Conservation (phyloP, 495 filamentous ascomycete genomes). For the Amniculicola lignicola region DNA sequence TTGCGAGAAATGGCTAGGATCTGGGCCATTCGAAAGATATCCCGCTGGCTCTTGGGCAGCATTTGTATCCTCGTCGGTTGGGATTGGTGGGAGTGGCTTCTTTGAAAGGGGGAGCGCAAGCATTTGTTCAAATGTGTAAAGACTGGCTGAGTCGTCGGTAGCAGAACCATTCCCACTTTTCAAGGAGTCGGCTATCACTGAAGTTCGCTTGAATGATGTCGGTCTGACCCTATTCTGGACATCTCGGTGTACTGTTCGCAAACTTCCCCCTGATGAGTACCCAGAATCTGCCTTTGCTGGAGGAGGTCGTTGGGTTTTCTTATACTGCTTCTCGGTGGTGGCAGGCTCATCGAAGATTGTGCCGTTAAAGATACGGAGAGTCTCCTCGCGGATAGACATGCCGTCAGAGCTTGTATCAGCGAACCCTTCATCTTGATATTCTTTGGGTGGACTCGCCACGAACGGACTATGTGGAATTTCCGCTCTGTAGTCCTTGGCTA, state of each 20-base stretch:
- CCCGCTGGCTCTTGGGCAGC: too few relatives aligned
- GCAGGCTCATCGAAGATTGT: constrained; percentile 23
- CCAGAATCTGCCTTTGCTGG: constrained; percentile 33
- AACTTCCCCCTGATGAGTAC: constrained; percentile 33
- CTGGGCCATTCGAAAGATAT: not conserved
- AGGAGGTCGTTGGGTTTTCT: constrained; percentile 12
- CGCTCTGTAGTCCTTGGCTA: constrained; percentile 28
- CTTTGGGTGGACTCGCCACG: not conserved
- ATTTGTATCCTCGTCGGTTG: constrained; percentile 4
- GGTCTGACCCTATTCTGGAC: constrained; percentile 5
- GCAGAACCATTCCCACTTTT: constrained; percentile 34
- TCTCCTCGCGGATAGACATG: constrained; percentile 20
- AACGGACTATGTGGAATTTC: constrained; percentile 30
- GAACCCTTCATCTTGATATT: constrained; percentile 18
- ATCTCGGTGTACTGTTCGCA: constrained; percentile 10
- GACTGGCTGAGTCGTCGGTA: constrained; percentile 29
- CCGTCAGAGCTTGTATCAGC: constrained; percentile 9
- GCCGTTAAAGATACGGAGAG: constrained; percentile 31
- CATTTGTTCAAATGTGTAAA: constrained; percentile 38
- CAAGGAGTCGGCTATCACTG: constrained; percentile 11
- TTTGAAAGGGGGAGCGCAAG: constrained; percentile 22
- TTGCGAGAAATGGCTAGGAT: not conserved
- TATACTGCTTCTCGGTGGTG: not conserved
- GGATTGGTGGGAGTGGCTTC: constrained; percentile 21
- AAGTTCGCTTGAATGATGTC: constrained; percentile 3